Percentiles rank a stretch among this genome's conserved stretches.
Conservation (phyloP, 2,329 filamentous ascomycete species). For the Aspergillus texensis region DNA sequence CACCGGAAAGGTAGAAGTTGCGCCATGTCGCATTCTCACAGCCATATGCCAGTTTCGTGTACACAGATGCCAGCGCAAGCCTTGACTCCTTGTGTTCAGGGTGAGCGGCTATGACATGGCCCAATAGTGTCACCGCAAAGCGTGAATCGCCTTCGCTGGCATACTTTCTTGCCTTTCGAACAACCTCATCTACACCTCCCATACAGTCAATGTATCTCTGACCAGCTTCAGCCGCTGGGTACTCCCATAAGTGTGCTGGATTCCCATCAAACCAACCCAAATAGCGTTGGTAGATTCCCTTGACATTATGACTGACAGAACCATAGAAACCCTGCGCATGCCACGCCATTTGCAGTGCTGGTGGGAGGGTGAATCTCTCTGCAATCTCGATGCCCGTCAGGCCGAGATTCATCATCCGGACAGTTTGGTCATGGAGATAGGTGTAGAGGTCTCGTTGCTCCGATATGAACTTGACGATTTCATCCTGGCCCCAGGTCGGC, state of each 20-base stretch:
- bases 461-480: conserved; percentile 28
- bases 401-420: conserved; percentile 43
- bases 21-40: conserved; percentile 47
- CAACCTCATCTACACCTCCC: conserved; percentile 37
- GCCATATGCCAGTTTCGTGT: conserved; percentile 39
- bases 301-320: conserved; percentile 44
- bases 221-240: conserved; percentile 37
- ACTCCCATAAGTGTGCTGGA: conserved; percentile 41
- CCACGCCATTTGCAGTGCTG: conserved; percentile 32
- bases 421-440: conserved; percentile 45
- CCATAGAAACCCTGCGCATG: conserved; percentile 42
- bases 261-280: conserved; percentile 40
- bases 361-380: conserved; percentile 39
- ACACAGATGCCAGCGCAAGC: conserved; percentile 33
- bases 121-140: conserved; percentile 44
- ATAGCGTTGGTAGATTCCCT: conserved; percentile 40
- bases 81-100: conserved; percentile 14
- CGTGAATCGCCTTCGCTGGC: conserved; percentile 36
- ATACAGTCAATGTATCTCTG: conserved; percentile 41
- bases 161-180: conserved; percentile 33
- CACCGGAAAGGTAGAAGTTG: conserved; percentile 43
- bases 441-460: conserved; percentile 46
- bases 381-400: conserved; percentile 45
- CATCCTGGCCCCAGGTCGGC: conserved; percentile 44
- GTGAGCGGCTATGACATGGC: conserved; percentile 38